Evolutionary conservation across 345 rosid genomes (phyloP).

Genomic region (Populus tremula): DNA sequence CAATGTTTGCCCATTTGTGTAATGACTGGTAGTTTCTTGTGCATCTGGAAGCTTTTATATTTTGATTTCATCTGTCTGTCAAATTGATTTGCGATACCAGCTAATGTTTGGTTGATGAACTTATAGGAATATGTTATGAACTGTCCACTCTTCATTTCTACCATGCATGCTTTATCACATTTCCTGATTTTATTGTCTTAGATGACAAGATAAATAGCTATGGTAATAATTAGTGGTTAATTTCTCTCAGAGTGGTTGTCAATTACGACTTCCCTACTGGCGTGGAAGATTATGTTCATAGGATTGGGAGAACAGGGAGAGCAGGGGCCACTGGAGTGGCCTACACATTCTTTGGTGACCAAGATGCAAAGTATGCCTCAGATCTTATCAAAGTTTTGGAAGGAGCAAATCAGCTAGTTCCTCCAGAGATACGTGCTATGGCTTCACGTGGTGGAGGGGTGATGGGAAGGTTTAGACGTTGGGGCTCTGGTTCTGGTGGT

Average conservation of each 20-base stretch:
- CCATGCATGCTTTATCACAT: not conserved
- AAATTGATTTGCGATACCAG: not conserved
- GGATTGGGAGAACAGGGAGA: conserved; percentile 98
- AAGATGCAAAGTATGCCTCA: conserved; percentile 82
- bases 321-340: conserved; percentile 98
- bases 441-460: conserved; percentile 82
- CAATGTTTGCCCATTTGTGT: not conserved
- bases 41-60: not conserved
- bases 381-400: conserved; percentile 86
- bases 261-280: conserved; percentile 97
- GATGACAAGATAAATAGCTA: not conserved
- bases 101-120: not conserved
- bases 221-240: not conserved
- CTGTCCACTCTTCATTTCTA: not conserved
- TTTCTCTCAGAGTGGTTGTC: conserved; percentile 69
- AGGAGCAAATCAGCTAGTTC: conserved; percentile 87
- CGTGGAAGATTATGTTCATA: conserved; percentile 94
- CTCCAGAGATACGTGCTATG: conserved; percentile 79
- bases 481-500: conserved; percentile 68
- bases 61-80: not conserved
- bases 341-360: conserved; percentile 80
- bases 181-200: not conserved
- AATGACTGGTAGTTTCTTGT: not conserved
- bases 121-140: not conserved
- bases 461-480: conserved; percentile 65